These are phyloP conservation scores for Millerozyma miso DNA, from an alignment of 805 yeast species.

Conservation along the genomic window DNA sequence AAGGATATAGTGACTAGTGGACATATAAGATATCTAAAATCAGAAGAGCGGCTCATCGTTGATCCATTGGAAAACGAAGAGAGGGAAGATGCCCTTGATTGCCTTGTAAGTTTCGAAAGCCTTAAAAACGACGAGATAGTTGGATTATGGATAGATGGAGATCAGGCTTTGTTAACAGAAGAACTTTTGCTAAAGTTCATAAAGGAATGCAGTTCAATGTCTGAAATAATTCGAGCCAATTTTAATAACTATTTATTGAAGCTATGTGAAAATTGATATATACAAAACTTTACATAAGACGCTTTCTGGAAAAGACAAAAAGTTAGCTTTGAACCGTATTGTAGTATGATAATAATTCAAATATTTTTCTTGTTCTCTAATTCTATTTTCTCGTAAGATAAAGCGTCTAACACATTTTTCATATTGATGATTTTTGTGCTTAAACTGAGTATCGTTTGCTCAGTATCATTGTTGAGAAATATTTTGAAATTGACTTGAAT, in stretches of 20 bases:
- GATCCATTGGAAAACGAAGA: conserved; percentile 14
- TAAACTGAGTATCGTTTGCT: conserved; percentile 23
- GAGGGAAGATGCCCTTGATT: conserved; percentile 18
- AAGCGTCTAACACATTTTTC: conserved; percentile 32
- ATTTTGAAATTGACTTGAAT: conserved; percentile 35
- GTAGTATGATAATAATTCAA: too few relatives aligned
- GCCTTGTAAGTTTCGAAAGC: conserved; percentile 49
- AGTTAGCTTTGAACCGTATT: too few relatives aligned
- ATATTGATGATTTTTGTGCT: conserved; percentile 32
- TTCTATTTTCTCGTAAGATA: conserved; percentile 16
- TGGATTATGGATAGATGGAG: conserved; percentile 51
- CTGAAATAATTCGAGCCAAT: conserved; percentile 39
- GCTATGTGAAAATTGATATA: neutral
- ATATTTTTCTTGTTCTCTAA: conserved; percentile 10
- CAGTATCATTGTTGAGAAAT: conserved; percentile 23
- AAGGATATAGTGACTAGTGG: conserved; percentile 74
- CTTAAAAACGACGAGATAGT: conserved; percentile 54
- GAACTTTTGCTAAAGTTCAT: conserved; percentile 23
- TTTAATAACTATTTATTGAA: conserved; percentile 42
- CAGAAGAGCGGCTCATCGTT: conserved; percentile 10
- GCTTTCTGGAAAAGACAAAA: neutral
- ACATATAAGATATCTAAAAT: conserved; percentile 23
- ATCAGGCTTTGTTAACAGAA: conserved; percentile 20
- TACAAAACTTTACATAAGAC: neutral
- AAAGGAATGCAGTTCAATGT: conserved; percentile 42